phyloP scores from a whole-genome alignment of 192 early-diverging fungal species.

The Gigaspora rosea region DNA sequence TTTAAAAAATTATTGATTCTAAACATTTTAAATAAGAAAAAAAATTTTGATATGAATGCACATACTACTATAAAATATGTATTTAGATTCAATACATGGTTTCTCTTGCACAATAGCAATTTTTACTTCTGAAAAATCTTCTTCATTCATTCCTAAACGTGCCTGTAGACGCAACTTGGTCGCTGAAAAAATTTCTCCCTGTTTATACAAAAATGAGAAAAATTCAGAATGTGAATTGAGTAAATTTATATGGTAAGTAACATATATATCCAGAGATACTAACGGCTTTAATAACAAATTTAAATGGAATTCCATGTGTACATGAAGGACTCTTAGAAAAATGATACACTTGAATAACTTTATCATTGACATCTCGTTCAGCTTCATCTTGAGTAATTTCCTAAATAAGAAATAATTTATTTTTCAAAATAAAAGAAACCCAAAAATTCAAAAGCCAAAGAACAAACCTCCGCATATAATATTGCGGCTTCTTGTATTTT shows the following conservation, averaged over 20 bases:
- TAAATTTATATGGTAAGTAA: too few relatives aligned
- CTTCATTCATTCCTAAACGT: constrained; percentile 76
- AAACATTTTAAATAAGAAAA: constrained; percentile 5
- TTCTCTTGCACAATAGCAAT: constrained; percentile 43
- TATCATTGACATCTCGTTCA: constrained; percentile 39
- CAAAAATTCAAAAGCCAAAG: not conserved
- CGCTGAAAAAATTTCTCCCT: constrained; percentile 68
- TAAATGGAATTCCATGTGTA: constrained; percentile 84
- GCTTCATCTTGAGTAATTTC: constrained; percentile 53
- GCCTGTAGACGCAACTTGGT: constrained; percentile 74
- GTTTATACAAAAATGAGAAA: not conserved
- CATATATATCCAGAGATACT: not conserved
- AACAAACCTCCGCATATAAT: constrained; percentile 60
- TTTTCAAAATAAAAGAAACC: not conserved
- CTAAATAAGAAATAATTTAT: constrained; percentile 23
- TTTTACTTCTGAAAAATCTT: constrained; percentile 77
- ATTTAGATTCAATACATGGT: not conserved
- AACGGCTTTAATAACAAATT: constrained; percentile 63
- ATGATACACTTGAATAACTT: constrained; percentile 72
- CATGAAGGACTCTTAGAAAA: constrained; percentile 68
- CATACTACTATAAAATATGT: constrained; percentile 34
- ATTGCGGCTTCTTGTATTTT: constrained; percentile 44
- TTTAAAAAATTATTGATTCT: not conserved
- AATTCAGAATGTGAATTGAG: too few relatives aligned
- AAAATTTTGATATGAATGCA: not conserved